These are phyloP conservation scores for Pseudogymnoascus pannorum DNA, from an alignment of 2,329 filamentous ascomycete genomes.

Conservation along the genomic window DNA sequence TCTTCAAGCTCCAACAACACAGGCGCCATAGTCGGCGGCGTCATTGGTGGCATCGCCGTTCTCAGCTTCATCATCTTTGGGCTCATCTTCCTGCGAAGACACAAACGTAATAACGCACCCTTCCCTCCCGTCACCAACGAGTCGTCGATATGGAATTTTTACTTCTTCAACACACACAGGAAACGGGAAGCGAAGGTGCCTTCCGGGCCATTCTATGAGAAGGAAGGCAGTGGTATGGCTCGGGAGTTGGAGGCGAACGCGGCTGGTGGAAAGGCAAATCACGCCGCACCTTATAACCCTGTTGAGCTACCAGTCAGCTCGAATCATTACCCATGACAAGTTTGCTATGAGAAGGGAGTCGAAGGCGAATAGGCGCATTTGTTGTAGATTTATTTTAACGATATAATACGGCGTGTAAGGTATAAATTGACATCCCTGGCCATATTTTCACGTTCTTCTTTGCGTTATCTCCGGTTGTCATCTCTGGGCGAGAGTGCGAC, in stretches of 20 bases:
- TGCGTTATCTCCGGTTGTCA: not conserved
- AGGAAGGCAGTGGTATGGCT: not conserved
- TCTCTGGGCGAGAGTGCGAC: not conserved
- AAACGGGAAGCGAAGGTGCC: not conserved
- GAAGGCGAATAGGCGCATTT: not conserved
- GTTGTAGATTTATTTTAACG: not conserved
- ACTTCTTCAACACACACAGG: not conserved
- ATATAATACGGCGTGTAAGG: not conserved
- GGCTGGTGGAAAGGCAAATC: not conserved
- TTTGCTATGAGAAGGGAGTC: not conserved
- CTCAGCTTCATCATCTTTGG: conserved; percentile 24
- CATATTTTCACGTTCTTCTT: not conserved
- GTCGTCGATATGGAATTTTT: not conserved
- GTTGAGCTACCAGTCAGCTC: not conserved
- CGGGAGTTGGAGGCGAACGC: not conserved
- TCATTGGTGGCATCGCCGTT: conserved; percentile 30
- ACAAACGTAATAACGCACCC: not conserved
- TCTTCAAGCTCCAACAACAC: conserved; percentile 21
- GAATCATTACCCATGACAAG: not conserved
- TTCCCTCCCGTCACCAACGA: not conserved
- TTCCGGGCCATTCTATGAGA: not conserved
- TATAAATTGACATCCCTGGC: not conserved
- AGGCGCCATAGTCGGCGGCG: conserved; percentile 30
- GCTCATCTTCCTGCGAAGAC: conserved; percentile 11
- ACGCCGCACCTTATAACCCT: not conserved